Evolutionary conservation across 2,329 filamentous ascomycete species (phyloP), one percentile per base, ranked within the genome.

Genomic region (Fonsecaea erecta): DNA sequence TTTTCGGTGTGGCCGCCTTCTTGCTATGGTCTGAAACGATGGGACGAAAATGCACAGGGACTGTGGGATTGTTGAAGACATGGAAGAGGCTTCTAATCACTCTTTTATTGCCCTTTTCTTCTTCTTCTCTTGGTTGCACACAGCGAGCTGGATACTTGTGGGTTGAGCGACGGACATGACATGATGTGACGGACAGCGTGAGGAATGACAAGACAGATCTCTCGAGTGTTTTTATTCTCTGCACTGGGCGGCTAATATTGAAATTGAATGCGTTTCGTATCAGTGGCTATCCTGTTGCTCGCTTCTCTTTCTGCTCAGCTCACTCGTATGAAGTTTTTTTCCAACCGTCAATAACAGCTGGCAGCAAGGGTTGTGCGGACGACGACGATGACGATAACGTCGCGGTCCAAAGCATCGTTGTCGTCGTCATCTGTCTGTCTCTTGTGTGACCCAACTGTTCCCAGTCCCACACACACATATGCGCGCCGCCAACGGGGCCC

Each of bases 221-320:
- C 43, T 48, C 43, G 18, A 24, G 55, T 18, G 8, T 24, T 58
- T 51, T 28, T n/a, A n/a, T n/a, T 52, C 18, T 37, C 28, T 51
- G 16, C 24, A 11, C n/a, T 52, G 57, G 57, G 57, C 43, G 57
- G 57, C 43, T 60, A 52, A 60, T 60, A 52, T 28, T 60, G 57
- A 48, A 37, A 51, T 48, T 48, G 43, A 48, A 48, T 24, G 4
- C 11, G 18, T 48, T 48, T 48, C 43, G 18, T 24, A 11, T 40
- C 7, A 48, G 9, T 9, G 18, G 24, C n/a, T n/a, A n/a, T n/a
- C n/a, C n/a, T n/a, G n/a, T n/a, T n/a, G n/a, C n/a, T n/a, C n/a
- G n/a, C n/a, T n/a, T n/a, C n/a, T n/a, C n/a, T n/a, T n/a, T n/a
- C n/a, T n/a, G n/a, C n/a, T n/a, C n/a, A n/a, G n/a, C n/a, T n/a